phyloP scores from a whole-genome alignment of 352 stramenopile genomes.

The Albugo candida region DNA sequence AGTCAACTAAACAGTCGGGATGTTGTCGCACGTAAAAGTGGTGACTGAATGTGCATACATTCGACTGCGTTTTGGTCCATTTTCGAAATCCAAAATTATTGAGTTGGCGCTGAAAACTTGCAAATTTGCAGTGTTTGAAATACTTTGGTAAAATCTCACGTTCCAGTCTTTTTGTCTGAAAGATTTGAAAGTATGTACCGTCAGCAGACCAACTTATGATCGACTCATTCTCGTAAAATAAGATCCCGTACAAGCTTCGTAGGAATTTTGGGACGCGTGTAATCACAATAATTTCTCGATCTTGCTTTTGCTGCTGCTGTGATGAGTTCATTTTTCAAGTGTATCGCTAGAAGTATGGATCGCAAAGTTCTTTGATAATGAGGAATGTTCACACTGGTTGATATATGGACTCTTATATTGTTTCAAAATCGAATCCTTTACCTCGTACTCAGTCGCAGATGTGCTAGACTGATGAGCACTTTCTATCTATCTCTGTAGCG shows the following conservation, averaged over 20 bases:
- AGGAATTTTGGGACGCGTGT: conserved; percentile 62
- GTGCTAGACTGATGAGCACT: no score
- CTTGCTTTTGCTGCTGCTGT: no score
- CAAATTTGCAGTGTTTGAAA: conserved; percentile 88
- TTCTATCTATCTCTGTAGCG: no score
- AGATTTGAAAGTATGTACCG: conserved; percentile 49
- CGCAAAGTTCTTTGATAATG: no score
- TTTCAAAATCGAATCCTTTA: no score
- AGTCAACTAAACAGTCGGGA: conserved; percentile 33
- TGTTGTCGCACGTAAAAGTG: conserved; percentile 34
- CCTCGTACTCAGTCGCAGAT: no score
- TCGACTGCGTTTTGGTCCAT: conserved; percentile 67
- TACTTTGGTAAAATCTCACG: conserved; percentile 78
- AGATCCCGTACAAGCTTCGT: conserved; percentile 53
- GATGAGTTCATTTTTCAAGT: no score
- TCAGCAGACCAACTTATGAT: conserved; percentile 57
- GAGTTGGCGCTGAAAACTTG: conserved; percentile 82
- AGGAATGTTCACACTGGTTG: no score
- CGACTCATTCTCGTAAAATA: conserved; percentile 37
- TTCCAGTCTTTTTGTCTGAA: conserved; percentile 32
- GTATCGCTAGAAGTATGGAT: no score
- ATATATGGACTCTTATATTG: no score
- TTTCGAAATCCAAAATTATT: conserved; percentile 88
- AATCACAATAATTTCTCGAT: background rate
- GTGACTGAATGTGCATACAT: conserved; percentile 65